Base-by-base conservation (phyloP, 306 rosid species). In the Cajanus cajan region DNA sequence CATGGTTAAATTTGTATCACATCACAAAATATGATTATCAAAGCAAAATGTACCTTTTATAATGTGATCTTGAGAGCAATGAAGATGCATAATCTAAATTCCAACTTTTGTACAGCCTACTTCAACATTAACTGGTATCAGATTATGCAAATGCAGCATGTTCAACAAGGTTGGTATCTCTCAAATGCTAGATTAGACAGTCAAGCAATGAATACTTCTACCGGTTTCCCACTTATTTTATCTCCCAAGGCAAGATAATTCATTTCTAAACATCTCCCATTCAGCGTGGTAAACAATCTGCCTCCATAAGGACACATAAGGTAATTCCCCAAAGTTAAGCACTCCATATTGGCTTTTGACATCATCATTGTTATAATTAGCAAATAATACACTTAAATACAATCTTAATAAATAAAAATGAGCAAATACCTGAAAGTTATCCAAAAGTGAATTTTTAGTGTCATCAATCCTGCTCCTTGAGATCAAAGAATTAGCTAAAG, bases 361-460 rank as follows among this genome's bases (percentile, higher is more conserved):
- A 61, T 74, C 78, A 24, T 82, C 79, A 65, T 82, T 94, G 77
- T 40, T 51, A 69, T 4, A 62, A 41, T 80, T 15, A 82, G 39
- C 22, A 52, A 66, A 69, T 43, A 70, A 64, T 62, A 62, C 16
- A 58, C 58, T 43, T 43, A 4, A 77, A 45, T 62, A 74, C 16
- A 47, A 72, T 12, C 36, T 43, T 34, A 24, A 15, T 48, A 10
- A 45, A 2, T 4, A 12, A n/a, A 52, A 7, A 58, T n/a, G n/a
- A n/a, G n/a, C n/a, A 58, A 40, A 59, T 82, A 90, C 97, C 97
- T 88, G 83, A 84, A 86, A 88, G 18, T 5, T 74, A 72, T 77
- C 86, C 74, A 87, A 31, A 58, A 83, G 61, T 2, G 92, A 86
- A 83, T 80, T 78, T 86, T 84, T 81, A 10, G 87, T 22, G 18